Conservation (phyloP, 805 yeast genomes). For the Kluyveromyces siamensis region DNA sequence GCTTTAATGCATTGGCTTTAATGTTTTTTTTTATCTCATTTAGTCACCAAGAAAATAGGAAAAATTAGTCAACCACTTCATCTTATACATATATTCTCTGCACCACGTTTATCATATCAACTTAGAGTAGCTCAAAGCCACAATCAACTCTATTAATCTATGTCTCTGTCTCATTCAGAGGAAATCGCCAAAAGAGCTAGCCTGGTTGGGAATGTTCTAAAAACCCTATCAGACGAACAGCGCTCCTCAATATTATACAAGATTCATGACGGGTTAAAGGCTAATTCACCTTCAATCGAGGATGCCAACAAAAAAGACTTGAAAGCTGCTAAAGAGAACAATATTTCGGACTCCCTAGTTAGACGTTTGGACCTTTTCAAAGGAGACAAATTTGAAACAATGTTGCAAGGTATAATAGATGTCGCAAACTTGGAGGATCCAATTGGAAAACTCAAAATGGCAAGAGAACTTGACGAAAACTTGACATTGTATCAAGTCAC, state of each 20-base stretch:
- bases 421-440: slow-evolving; percentile 89
- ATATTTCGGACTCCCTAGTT: slow-evolving; percentile 60
- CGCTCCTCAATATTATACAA: slow-evolving; percentile 64
- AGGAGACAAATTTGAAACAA: slow-evolving; percentile 80
- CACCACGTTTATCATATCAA: neutral
- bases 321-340: slow-evolving; percentile 52
- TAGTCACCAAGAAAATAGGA: neutral
- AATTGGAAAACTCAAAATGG: slow-evolving; percentile 78
- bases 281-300: slow-evolving; percentile 52
- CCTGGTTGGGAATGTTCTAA: slow-evolving; percentile 72
- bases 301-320: slow-evolving; percentile 70
- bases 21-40: neutral
- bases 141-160: neutral
- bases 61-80: neutral
- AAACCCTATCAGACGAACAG: slow-evolving; percentile 64
- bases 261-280: slow-evolving; percentile 61
- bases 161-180: slow-evolving; percentile 39
- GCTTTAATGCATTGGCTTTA: neutral
- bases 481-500: slow-evolving; percentile 73
- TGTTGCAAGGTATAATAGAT: slow-evolving; percentile 91
- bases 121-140: neutral
- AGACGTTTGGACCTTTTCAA: slow-evolving; percentile 77
- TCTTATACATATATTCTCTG: neutral
- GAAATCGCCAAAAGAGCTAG: slow-evolving; percentile 74
- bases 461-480: slow-evolving; percentile 83